Evolutionary conservation across 2,329 filamentous ascomycete genomes (phyloP), one percentile per base, ranked within the genome.

Genomic region (Microascus cirrosus): DNA sequence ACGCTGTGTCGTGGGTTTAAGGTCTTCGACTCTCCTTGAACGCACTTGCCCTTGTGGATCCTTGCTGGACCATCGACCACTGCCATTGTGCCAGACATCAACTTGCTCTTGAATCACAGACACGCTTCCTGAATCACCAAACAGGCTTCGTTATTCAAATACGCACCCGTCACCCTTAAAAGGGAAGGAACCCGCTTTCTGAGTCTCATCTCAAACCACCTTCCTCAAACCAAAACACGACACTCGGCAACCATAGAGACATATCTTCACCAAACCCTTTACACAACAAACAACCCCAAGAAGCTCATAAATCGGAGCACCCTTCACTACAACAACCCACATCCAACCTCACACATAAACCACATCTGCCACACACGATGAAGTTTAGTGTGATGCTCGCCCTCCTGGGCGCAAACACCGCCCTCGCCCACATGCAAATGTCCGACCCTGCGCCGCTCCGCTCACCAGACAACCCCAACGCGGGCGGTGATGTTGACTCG

Each of bases 401-500:
- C 64, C 62, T 79, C 63, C 71, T 75, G 64, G 62, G 74, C 58
- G 66, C 69, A 56, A 71, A 74, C 62, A 68, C 76, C 55, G 74
- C 72, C 61, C 69, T 74, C 57, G 81, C 77, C 60, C 80, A 83
- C 69, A 83, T 84, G 77, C 74, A 80, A 66, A 79, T 83, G 75
- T 71, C 65, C 52, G 70, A 69, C 61, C 81, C 81, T 11, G 62
- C 77, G 15, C 80, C 81, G 7, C 72, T 84, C 63, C 71, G 72
- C 58, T 80, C 77, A 65, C 79, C 78, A 70, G 69, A 68, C 68
- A 82, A 82, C 72, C 71, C 75, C 54, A 70, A 75, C 64, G 69
- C 74, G 61, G 65, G 66, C 51, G 71, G 72, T 58, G 70, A 78
- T 58, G 77, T 82, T 67, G 87, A 92, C 73, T 90, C 87, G 74